phyloP scores from a whole-genome alignment of 2,329 filamentous ascomycete genomes.

The Neocatenulostroma microsporum region DNA sequence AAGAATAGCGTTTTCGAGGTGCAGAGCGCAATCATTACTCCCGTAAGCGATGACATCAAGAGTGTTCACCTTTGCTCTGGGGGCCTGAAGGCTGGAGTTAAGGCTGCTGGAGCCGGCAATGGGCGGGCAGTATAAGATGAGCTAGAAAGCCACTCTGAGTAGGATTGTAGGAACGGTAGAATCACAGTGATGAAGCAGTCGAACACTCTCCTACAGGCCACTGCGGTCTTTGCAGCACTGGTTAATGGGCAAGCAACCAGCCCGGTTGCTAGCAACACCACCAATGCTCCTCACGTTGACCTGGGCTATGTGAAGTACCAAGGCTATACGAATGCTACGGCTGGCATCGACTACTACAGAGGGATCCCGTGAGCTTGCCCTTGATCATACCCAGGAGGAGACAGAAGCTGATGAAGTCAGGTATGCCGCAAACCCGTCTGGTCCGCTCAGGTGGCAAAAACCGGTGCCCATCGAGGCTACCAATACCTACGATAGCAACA shows the following conservation, averaged over 20 bases:
- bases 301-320: conserved; percentile 18
- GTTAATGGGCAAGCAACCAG: conserved; percentile 7
- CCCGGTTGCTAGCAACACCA: background rate
- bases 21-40: no score
- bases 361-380: conserved; percentile 11
- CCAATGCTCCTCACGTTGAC: conserved; percentile 10
- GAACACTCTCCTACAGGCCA: no score
- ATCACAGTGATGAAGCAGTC: no score
- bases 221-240: no score
- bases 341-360: conserved; percentile 15
- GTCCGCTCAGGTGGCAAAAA: conserved; percentile 26
- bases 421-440: conserved; percentile 26
- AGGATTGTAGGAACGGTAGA: no score
- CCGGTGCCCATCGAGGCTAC: conserved; percentile 22
- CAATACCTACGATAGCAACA: conserved; percentile 15
- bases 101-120: no score
- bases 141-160: no score
- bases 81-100: no score
- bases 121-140: no score
- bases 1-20: no score
- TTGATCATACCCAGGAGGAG: background rate
- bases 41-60: no score
- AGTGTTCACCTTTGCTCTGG: no score
- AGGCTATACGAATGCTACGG: conserved; percentile 12
- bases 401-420: conserved; percentile 13